Base-by-base conservation (phyloP, 2,329 filamentous ascomycete genomes). In the Coniochaeta sp. region DNA sequence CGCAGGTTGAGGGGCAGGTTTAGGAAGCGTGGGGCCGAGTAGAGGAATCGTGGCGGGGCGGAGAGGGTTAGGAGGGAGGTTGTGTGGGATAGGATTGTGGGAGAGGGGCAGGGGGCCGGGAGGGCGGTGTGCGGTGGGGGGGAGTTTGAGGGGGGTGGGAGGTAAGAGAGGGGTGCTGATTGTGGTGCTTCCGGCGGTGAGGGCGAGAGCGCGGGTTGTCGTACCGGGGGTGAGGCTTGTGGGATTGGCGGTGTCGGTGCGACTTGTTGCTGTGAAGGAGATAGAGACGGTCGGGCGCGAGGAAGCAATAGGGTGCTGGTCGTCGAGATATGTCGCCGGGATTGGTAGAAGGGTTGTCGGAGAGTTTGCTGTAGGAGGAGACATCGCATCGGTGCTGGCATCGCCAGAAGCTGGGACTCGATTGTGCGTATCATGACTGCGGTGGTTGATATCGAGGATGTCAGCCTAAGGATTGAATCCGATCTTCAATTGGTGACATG, bases 1-100 rank as follows among this genome's bases (percentile, higher is more conserved):
- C 71, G 69, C 22, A 71, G 72, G 63, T 82, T 82, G 59, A 71
- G 62, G 27, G 70, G 71, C 53, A 82, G 70, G 60, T 77, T 62
- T 50, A 73, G 70, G 55, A 80, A 73, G 42, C 63, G 59, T 32
- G 70, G 70, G 16, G 75, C 75, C 14, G 75, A 75, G 68, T 79
- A 80, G 56, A 82, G 69, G 56, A 78, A 74, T 10, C 50, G 47
- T 0, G 60, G 46, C 48, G 38, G 48, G 10, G 33, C 54, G 22
- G 33, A n/a, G n/a, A n/a, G 16, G 48, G 60, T 55, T 52, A 68
- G 67, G 40, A 68, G 51, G 4, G 53, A 28, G 3, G 59, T 60
- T 6, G 64, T 55, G 9, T 52, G 49, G 10, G 52, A 38, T 22
- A 68, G 61, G 38, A 57, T n/a, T n/a, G 52, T 22, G 38, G 6